Base-by-base conservation (phyloP, 495 filamentous ascomycete genomes). In the Tuber microsphaerosporum region DNA sequence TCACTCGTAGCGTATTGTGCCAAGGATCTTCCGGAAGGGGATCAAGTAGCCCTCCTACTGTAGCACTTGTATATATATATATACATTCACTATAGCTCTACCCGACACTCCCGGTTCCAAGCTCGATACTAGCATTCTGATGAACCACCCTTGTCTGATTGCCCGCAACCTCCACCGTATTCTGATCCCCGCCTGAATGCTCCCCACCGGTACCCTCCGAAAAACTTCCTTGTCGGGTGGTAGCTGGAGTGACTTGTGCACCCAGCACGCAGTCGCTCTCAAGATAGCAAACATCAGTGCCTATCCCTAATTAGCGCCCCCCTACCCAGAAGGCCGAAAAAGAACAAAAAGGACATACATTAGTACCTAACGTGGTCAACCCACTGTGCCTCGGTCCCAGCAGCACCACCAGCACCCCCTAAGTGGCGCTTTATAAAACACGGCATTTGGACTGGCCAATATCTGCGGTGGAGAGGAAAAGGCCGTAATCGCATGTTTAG, bases 171-270 rank as follows among this genome's bases (percentile, higher is more conserved):
- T 22, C 46, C 22, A 51, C 46, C 1, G 20, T 20, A 10, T 51
- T 20, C 20, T 10, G 20, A n/a, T 51, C 46, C 2, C 20, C 46
- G 6, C 20, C 20, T 8, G 8, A 22, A 22, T n/a, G 48, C 48
- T 51, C 22, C 2, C 22, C 9, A 10, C 48, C 2, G 22, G 22
- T 12, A 3, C 22, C 48, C 22, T 51, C 9, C 22, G 22, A 8
- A n/a, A n/a, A 12, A 0, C 0, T 0, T n/a, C 20, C 2, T n/a
- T 51, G 22, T 51, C 48, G 1, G 2, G 2, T 1, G 9, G 10
- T 51, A 51, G 7, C 48, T n/a, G 22, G 48, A 51, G 48, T 51
- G 22, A 51, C 8, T n/a, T 22, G 48, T n/a, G 1, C 2, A 0
- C 2, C 0, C 10, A 22, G 0, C n/a, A 9, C 20, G 22, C 0